These are phyloP conservation scores for Leersia perrieri DNA, from an alignment of 176 grass and related monocot species.

Conservation along the genomic window DNA sequence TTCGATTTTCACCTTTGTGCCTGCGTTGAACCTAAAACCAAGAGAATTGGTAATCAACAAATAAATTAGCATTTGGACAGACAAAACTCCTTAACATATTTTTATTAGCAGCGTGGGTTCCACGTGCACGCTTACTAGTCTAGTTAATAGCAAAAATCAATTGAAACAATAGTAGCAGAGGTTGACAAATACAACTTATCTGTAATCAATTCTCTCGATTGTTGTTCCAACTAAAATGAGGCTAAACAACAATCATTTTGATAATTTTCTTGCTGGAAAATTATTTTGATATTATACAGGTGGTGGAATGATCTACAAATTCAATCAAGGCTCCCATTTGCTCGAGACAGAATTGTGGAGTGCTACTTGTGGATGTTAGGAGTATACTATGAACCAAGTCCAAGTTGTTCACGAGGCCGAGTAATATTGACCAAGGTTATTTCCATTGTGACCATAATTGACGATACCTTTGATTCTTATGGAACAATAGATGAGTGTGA, in stretches of 20 bases:
- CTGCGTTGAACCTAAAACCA: too few species aligned
- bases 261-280: too few species aligned
- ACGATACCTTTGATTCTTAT: constrained; percentile 12
- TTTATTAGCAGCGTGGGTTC: too few species aligned
- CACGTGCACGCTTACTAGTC: too few species aligned
- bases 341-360: constrained; percentile 12
- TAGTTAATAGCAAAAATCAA: neutral
- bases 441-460: neutral
- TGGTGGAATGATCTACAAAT: constrained; percentile 17
- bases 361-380: constrained; percentile 16
- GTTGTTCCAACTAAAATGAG: neutral
- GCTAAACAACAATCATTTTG: neutral
- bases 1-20: too few species aligned
- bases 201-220: too few species aligned
- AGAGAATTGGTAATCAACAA: too few species aligned
- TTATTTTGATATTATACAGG: neutral
- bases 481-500: neutral
- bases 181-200: neutral
- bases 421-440: neutral
- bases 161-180: too few species aligned
- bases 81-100: too few species aligned
- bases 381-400: constrained; percentile 2
- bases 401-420: neutral
- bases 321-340: constrained; percentile 9
- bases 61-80: too few species aligned